Evolutionary conservation across 148 eudicot species (phyloP).

Genomic region (Vaccinium vitisidaea): DNA sequence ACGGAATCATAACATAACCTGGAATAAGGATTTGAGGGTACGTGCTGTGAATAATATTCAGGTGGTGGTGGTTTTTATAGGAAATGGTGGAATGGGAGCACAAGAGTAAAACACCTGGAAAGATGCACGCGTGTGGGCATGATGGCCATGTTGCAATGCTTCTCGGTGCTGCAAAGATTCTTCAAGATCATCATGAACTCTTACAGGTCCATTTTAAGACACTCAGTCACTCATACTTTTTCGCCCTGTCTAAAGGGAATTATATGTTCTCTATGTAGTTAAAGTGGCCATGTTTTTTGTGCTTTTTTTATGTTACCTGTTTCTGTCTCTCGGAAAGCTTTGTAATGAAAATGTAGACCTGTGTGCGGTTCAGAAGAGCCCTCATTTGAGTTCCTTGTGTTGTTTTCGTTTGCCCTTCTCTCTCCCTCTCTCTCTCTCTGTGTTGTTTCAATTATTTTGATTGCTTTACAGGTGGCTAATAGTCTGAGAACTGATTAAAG

Average conservation of each 20-base stretch:
- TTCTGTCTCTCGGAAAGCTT: too few species aligned
- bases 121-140: slow-evolving; percentile 96
- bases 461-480: not conserved
- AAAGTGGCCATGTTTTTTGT: not conserved
- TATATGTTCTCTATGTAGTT: not conserved
- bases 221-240: not conserved
- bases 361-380: not conserved
- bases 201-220: slow-evolving; percentile 49
- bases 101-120: slow-evolving; percentile 80
- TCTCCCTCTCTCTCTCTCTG: too few species aligned
- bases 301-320: not conserved
- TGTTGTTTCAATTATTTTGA: not conserved
- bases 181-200: slow-evolving; percentile 64
- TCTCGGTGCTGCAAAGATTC: slow-evolving; percentile 91
- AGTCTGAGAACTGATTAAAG: not conserved
- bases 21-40: not conserved
- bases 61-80: slow-evolving; percentile 29
- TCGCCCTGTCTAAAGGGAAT: not conserved
- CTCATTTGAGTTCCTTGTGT: not conserved
- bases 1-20: not conserved
- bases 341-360: not conserved
- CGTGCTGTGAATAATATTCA: not conserved
- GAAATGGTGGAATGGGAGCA: slow-evolving; percentile 95
- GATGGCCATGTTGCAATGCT: slow-evolving; percentile 95
- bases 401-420: not conserved